Percentiles rank a stretch among this genome's conserved stretches.
phyloP scores from a whole-genome alignment of 208 protist species.

The Entamoeba moshkovskii region DNA sequence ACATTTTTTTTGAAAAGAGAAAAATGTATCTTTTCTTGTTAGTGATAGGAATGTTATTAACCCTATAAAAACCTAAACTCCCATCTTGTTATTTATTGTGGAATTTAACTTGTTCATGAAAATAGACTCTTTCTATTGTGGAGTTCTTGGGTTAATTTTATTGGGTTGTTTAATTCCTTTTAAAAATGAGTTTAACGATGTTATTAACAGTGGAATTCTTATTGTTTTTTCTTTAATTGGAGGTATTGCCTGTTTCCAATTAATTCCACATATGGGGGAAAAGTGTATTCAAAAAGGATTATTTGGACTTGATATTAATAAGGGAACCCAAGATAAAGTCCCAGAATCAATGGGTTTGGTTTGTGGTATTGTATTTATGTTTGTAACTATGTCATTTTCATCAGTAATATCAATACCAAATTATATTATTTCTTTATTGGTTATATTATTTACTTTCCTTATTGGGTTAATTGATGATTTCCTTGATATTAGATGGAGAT shows the following conservation, averaged over 20 bases:
- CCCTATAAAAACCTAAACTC: no score
- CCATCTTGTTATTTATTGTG: no score
- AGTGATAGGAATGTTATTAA: no score
- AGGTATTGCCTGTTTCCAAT: background rate
- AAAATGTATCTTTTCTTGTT: no score
- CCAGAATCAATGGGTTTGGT: slow-evolving; percentile 1
- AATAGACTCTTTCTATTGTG: background rate
- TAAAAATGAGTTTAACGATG: background rate
- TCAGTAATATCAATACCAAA: background rate
- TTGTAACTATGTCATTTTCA: background rate
- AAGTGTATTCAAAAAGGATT: background rate
- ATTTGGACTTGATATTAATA: slow-evolving; percentile 9
- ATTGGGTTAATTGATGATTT: slow-evolving; percentile 98
- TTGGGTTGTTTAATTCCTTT: background rate
- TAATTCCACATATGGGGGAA: background rate
- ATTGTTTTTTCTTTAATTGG: background rate
- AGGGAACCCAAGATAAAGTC: background rate
- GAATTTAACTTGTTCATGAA: no score
- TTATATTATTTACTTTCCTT: slow-evolving; percentile 86
- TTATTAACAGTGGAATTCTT: background rate
- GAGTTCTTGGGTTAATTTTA: background rate
- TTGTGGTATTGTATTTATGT: background rate
- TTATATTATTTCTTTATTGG: slow-evolving; percentile 53
- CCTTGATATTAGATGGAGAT: slow-evolving; percentile 70
- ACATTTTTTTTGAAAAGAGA: no score